Percentiles rank a stretch among this genome's conserved stretches.
Conservation (phyloP, 2,329 filamentous ascomycete species). For the Trichoderma harzianum region DNA sequence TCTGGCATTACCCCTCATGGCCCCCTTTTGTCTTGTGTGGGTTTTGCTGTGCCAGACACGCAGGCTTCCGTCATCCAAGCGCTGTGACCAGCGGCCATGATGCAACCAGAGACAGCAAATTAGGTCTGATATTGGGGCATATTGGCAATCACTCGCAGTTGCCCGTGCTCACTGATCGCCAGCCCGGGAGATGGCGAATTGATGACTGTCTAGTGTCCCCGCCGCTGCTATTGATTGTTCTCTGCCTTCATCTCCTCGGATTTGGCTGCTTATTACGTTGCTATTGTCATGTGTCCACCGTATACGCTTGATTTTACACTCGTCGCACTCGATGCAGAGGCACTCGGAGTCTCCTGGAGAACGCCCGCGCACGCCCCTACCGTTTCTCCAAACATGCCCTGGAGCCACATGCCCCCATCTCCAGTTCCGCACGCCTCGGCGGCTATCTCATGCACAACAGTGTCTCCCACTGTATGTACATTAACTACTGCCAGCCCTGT, state of each 20-base stretch:
- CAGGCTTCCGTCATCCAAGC: not conserved
- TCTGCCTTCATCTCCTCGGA: not conserved
- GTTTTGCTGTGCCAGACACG: not conserved
- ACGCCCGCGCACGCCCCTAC: not conserved
- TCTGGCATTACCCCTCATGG: not conserved
- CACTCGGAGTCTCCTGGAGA: not conserved
- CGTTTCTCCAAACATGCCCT: not conserved
- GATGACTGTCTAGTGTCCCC: not conserved
- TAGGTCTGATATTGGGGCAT: not conserved
- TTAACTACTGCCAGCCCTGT: slow-evolving; percentile 19
- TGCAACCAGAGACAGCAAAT: not conserved
- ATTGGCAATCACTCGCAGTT: not conserved
- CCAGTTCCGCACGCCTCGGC: slow-evolving; percentile 22
- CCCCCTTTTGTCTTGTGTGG: not conserved
- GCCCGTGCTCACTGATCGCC: slow-evolving; percentile 5
- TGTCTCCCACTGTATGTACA: slow-evolving; percentile 21
- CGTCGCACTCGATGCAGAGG: not conserved
- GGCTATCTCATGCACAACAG: slow-evolving; percentile 34
- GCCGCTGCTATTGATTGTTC: slow-evolving; percentile 14
- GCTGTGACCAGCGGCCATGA: not conserved
- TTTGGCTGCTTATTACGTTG: not conserved
- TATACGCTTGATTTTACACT: not conserved
- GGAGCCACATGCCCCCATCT: not conserved
- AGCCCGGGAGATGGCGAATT: not conserved
- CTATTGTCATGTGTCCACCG: slow-evolving; percentile 15